Evolutionary conservation across 768 basidiomycete genomes (phyloP).

Genomic region (Boletus vinaceobasis): DNA sequence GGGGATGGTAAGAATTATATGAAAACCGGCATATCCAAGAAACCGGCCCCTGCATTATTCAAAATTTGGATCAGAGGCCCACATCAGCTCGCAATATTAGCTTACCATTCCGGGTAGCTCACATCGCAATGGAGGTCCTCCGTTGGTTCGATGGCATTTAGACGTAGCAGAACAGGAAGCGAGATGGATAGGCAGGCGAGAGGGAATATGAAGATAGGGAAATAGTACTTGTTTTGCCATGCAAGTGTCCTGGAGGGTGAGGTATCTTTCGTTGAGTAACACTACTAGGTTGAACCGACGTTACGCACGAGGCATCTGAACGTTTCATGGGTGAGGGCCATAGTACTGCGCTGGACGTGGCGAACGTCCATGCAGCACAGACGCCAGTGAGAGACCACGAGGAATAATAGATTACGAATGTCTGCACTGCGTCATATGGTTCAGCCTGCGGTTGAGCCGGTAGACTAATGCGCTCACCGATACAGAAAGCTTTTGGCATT

Average conservation of each 20-base stretch:
- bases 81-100: neutral
- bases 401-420: slow-evolving; percentile 37
- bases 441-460: slow-evolving; percentile 4
- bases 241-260: slow-evolving; percentile 37
- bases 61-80: neutral
- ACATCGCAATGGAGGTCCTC: slow-evolving; percentile 61
- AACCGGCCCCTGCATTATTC: slow-evolving; percentile 51
- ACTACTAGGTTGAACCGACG: neutral
- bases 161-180: slow-evolving; percentile 40
- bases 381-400: slow-evolving; percentile 45
- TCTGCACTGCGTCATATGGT: slow-evolving; percentile 18
- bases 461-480: slow-evolving; percentile 35
- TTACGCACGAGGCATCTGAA: slow-evolving; percentile 19
- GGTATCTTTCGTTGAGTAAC: neutral
- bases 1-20: slow-evolving; percentile 50
- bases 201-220: slow-evolving; percentile 49
- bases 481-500: slow-evolving; percentile 60
- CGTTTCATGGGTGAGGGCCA: slow-evolving; percentile 31
- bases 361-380: slow-evolving; percentile 42
- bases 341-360: slow-evolving; percentile 46
- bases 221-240: slow-evolving; percentile 47
- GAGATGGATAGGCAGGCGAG: slow-evolving; percentile 42
- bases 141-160: slow-evolving; percentile 43
- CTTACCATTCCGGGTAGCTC: slow-evolving; percentile 56
- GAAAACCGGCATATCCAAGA: slow-evolving; percentile 58